A percentile compares a stretch with the other conserved stretches of the same genome.
Evolutionary conservation across 208 protist species (phyloP).

Genomic region (Kentomonas sorsogonicus): DNA sequence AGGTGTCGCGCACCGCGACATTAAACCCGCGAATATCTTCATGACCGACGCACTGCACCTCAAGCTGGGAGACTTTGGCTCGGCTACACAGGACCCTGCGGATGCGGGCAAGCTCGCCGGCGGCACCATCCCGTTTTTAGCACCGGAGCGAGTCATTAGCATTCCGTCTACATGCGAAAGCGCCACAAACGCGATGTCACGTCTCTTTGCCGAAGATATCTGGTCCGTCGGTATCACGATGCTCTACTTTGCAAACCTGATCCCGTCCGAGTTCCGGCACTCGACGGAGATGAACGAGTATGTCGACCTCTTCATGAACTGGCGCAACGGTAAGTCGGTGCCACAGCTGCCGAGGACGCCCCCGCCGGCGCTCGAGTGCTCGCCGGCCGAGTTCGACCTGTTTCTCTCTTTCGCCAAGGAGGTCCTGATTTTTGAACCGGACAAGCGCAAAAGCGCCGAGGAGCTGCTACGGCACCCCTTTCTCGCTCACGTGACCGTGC

Average conservation of each 20-base stretch:
- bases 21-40: constrained; percentile 93
- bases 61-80: constrained; percentile 70
- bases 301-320: constrained; percentile 18
- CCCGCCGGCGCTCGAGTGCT: background rate
- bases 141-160: constrained; percentile 56
- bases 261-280: constrained; percentile 13
- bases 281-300: constrained; percentile 11
- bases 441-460: constrained; percentile 39
- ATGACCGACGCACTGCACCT: constrained; percentile 49
- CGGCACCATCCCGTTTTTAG: constrained; percentile 55
- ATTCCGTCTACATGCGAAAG: background rate
- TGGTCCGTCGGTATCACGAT: constrained; percentile 30
- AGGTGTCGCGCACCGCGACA: constrained; percentile 82
- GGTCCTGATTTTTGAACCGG: constrained; percentile 51
- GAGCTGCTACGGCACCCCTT: constrained; percentile 58
- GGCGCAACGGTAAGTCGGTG: constrained; percentile 14
- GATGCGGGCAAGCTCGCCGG: constrained; percentile 24
- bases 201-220: constrained; percentile 44
- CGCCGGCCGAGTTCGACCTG: too few species aligned
- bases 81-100: constrained; percentile 19
- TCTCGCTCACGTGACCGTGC: constrained; percentile 10
- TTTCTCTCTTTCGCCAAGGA: constrained; percentile 55
- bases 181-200: constrained; percentile 26
- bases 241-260: constrained; percentile 14
- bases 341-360: constrained; percentile 4